These are phyloP conservation scores for Coniferiporia weirii DNA, from an alignment of 1,284 basidiomycete species.

Conservation along the genomic window DNA sequence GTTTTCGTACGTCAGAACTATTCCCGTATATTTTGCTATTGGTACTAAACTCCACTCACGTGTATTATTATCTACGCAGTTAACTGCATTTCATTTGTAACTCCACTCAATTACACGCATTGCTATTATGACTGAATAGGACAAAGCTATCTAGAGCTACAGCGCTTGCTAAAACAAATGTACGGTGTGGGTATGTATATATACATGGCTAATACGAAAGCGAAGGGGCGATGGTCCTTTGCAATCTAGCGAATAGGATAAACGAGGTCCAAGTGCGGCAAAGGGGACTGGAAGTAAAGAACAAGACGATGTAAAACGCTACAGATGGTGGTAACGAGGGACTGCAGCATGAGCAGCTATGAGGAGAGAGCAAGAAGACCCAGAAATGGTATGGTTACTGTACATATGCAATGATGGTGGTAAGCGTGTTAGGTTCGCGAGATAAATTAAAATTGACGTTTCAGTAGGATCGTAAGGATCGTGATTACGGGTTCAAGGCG, in stretches of 20 bases:
- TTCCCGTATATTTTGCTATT: too few relatives aligned
- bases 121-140: not conserved
- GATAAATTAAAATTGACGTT: not conserved
- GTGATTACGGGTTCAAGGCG: conserved; percentile 1
- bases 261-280: too few relatives aligned
- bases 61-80: not conserved
- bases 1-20: not conserved
- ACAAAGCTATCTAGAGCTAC: not conserved
- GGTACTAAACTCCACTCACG: not conserved
- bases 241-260: not conserved
- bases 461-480: not conserved
- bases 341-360: not conserved
- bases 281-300: too few relatives aligned
- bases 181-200: too few relatives aligned
- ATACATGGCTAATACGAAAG: not conserved
- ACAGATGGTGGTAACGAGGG: too few relatives aligned
- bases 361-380: not conserved
- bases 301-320: too few relatives aligned
- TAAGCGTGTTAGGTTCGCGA: not conserved
- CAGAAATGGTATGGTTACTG: not conserved
- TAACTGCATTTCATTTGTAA: not conserved
- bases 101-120: not conserved
- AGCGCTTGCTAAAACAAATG: not conserved
- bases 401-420: not conserved
- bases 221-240: not conserved